Conservation (phyloP, 2,329 filamentous ascomycete species). For the Zarea fungicola region DNA sequence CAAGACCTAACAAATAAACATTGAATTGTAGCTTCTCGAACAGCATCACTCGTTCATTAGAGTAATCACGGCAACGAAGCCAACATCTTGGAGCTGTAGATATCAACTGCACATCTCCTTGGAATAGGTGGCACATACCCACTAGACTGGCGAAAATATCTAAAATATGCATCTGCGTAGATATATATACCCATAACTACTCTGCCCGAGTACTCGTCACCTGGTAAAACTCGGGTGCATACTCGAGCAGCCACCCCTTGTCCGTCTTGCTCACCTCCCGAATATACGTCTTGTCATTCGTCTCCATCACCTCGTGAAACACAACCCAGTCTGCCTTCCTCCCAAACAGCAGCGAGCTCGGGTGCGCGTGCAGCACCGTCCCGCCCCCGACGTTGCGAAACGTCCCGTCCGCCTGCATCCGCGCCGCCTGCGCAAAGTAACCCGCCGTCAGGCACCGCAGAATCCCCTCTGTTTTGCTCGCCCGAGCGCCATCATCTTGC, state of each 20-base stretch:
- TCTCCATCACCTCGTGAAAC: conserved; percentile 91
- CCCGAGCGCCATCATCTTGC: neutral
- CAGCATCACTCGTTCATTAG: too few species aligned
- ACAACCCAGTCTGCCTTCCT: conserved; percentile 95
- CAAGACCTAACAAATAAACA: too few species aligned
- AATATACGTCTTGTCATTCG: conserved; percentile 81
- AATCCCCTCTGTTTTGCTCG: conserved; percentile 61
- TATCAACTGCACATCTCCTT: too few species aligned
- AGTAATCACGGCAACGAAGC: too few species aligned
- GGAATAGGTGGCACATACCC: too few species aligned
- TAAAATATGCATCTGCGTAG: too few species aligned
- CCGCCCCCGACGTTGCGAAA: conserved; percentile 81
- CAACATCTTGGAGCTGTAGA: too few species aligned
- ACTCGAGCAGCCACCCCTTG: conserved; percentile 86
- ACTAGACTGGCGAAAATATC: too few species aligned
- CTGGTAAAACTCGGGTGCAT: conserved; percentile 77
- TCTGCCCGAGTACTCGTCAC: conserved; percentile 31
- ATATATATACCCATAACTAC: too few species aligned
- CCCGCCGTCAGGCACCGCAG: conserved; percentile 80
- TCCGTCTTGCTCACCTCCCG: conserved; percentile 90
- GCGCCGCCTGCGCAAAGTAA: conserved; percentile 88
- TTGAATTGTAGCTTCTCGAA: too few species aligned
- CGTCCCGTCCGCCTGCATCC: conserved; percentile 88
- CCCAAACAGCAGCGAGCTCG: conserved; percentile 91
- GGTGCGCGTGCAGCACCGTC: conserved; percentile 78